Evolutionary conservation across 352 stramenopile genomes (phyloP), one percentile per base, ranked within the genome.

Genomic region (Phytophthora cajani): DNA sequence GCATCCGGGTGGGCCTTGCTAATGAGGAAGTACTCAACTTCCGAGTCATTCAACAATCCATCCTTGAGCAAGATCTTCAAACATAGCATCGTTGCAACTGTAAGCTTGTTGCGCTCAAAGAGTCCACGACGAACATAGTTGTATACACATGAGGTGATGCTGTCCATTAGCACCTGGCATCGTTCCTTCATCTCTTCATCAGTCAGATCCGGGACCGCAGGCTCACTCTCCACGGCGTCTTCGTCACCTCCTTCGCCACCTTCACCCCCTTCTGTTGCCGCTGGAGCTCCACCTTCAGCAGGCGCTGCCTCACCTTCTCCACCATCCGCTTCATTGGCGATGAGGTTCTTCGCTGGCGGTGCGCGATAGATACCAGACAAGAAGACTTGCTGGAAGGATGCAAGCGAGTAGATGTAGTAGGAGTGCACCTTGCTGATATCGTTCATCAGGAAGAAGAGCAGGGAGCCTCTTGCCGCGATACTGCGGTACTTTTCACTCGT

Each of bases 371-470:
- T 99, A 25, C 93, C 96, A 32, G 95, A 96, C 49, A 98, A 87
- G 72, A 99, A 98, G 17, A 99, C 96, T 57, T 96, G 91, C 61
- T 98, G 96, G 87, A 99, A 99, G 2, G 94, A 96, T 21, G 92
- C 94, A 11, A 99, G 90, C 33, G 92, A 98, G 73, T 98, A 99
- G 67, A 99, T 98, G 76, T 99, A 99, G 81, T 98, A 99, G 54
- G 92, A 97, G 64, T 99, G 95, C 19, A 99, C 94, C 78, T 99
- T 99, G 72, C 90, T 93, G 66, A 99, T 95, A 60, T 98, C 92
- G 75, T 98, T 98, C 94, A 99, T 98, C 32, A 99, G 74, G 87
- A 98, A 99, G 83, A 99, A 99, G 3, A 99, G 80, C 63, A 98
- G 70, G 6, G 93, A 97, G 10, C 92, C 94, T 51, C 96, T 85